Evolutionary conservation across 2,329 filamentous ascomycete species (phyloP), one percentile per base, ranked within the genome.

Genomic region (Shiraia sp.): DNA sequence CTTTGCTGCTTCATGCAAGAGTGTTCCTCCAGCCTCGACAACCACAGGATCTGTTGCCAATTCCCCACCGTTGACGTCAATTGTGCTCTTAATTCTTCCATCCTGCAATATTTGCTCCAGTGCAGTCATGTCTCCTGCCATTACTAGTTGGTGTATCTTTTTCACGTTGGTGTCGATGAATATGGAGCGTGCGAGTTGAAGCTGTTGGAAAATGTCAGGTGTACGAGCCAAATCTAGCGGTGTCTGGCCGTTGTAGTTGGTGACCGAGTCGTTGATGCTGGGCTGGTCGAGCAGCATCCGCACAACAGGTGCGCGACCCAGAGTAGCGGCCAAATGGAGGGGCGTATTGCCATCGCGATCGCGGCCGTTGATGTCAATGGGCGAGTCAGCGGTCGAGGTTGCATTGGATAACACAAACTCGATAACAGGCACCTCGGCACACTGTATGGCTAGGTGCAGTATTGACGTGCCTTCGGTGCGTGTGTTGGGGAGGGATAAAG

Each of bases 281-380:
- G 85, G 81, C 55, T 90, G 86, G 36, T 91, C 88, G 17, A 99
- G 78, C 36, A 99, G 77, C 45, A 96, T 79, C 49, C 86, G 86
- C 41, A 99, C 91, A 6, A 96, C 80, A 2, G 86, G 81, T 0
- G 82, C 81, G 31, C 93, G 83, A 10, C 92, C 92, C 38, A 97
- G 85, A 40, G 81, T 78, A 22, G 92, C 87, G 7, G 93, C 93
- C 26, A 97, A 72, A 68, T 97, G 92, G 37, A 99, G 79, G 15
- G 93, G 86, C 1, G 91, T 96, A 68, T 97, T 99, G 47, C 93
- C 93, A 59, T 97, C 92, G 55, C 87, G 87, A 71, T 99, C 93
- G 47, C 88, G 84, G 28, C 87, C 85, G 69, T 97, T 99, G 67
- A 97, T 75, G 63, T 97, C 90, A 40, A 95, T 76, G 29, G 72